Base-by-base conservation (phyloP, 2,329 filamentous ascomycete genomes). In the Xylaria sp. region DNA sequence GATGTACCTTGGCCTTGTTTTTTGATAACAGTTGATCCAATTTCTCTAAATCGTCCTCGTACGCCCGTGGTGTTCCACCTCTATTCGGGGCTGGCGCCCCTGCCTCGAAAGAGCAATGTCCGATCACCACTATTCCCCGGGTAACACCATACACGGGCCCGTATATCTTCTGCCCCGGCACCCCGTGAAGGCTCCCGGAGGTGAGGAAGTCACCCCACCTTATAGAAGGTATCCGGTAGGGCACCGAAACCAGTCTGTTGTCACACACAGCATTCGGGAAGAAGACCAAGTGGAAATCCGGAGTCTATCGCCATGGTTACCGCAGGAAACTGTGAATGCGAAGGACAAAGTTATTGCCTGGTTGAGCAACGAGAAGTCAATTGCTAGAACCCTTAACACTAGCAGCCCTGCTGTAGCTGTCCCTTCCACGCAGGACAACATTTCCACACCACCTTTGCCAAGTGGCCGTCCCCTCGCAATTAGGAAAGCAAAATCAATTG, bases 401-500 rank as follows among this genome's bases (percentile, higher is more conserved):
- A 46, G 36, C 17, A 51, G 17, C 15, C 33, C 42, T 61, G 5
- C 42, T 31, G 38, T 42, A 33, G 40, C 26, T 53, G 36, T 33
- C 17, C 26, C 54, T 67, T 36, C 28, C 11, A 49, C 26, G 23
- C 28, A 62, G n/a, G 49, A 63, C 31, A 53, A 7, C 42, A 17
- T 7, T 56, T 28, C 26, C 28, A 40, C 46, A 49, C 46, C 48
- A 53, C 31, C 46, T 42, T 17, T 17, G n/a, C 54, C 67, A 65
- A 71, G 69, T 66, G 61, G 61, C 49, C 49, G 9, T 26, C 44
- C 58, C 11, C 23, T 33, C 31, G 26, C 23, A 20, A 15, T 66
- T 28, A 65, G 42, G 51, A 70, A 66, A 54, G 31, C 44, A 46
- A 71, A 61, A 44, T 70, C 65, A n/a, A 51, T 71, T 46, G 42